These are phyloP conservation scores for Suaeda aralocaspica DNA, from an alignment of 148 eudicot species.

Conservation along the genomic window DNA sequence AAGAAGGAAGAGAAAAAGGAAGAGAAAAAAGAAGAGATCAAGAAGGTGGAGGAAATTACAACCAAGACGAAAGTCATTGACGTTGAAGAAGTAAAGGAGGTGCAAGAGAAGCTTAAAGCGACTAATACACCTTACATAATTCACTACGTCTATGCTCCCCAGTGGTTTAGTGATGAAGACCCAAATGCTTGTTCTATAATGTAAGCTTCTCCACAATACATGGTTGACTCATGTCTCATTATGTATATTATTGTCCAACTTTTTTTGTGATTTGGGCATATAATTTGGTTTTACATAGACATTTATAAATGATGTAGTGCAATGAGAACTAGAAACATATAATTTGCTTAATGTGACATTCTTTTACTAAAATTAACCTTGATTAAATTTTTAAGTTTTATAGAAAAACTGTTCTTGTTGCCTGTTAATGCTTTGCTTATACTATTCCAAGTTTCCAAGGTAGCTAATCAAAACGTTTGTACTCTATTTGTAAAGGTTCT, in stretches of 20 bases:
- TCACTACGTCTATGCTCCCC: slow-evolving; percentile 87
- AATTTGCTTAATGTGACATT: too few relatives aligned
- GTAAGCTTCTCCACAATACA: background rate
- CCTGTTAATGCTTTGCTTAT: too few relatives aligned
- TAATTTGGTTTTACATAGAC: too few relatives aligned
- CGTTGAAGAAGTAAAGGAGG: slow-evolving; percentile 48
- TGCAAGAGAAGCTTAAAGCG: slow-evolving; percentile 45
- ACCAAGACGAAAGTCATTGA: slow-evolving; percentile 34
- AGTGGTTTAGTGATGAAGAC: slow-evolving; percentile 82
- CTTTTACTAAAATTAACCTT: too few relatives aligned
- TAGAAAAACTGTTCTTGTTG: too few relatives aligned
- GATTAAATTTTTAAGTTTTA: too few relatives aligned
- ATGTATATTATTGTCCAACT: background rate
- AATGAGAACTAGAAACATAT: too few relatives aligned
- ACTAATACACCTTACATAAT: slow-evolving; percentile 59
- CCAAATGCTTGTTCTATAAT: slow-evolving; percentile 68
- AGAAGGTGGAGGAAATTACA: slow-evolving; percentile 28
- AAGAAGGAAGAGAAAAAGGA: slow-evolving; percentile 31
- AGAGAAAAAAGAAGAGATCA: slow-evolving; percentile 34
- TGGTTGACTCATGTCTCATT: background rate
- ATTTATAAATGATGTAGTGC: too few relatives aligned
- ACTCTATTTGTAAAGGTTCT: too few relatives aligned
- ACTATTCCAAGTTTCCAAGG: too few relatives aligned
- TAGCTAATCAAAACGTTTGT: too few relatives aligned
- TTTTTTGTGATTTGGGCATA: background rate